phyloP scores from a whole-genome alignment of 495 filamentous ascomycete species.

The Daldinia concentrica region DNA sequence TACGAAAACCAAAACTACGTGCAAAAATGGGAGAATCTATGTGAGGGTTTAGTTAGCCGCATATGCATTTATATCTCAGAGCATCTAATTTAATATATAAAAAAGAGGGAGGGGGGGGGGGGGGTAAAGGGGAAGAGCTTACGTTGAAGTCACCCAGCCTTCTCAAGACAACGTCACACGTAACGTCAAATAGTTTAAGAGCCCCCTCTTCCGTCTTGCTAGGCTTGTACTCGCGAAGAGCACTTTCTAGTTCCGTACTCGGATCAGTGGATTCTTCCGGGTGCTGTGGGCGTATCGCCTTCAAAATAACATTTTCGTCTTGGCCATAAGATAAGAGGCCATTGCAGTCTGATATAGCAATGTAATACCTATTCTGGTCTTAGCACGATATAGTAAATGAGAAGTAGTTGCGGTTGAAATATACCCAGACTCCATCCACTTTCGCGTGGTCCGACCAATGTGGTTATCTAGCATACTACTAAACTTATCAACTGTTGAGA shows the following conservation, averaged over 20 bases:
- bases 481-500: constrained; percentile 60
- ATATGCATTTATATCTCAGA: background rate
- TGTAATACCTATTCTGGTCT: constrained; percentile 63
- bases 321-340: constrained; percentile 53
- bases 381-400: constrained; percentile 64
- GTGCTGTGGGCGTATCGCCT: constrained; percentile 38
- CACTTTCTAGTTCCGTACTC: constrained; percentile 5
- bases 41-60: constrained; percentile 2
- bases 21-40: constrained; percentile 69
- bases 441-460: constrained; percentile 63
- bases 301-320: constrained; percentile 50
- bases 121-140: constrained; percentile 3
- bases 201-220: constrained; percentile 30
- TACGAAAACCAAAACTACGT: constrained; percentile 75
- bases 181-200: constrained; percentile 41
- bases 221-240: constrained; percentile 15
- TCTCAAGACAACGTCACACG: constrained; percentile 63
- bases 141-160: constrained; percentile 67
- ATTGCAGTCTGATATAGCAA: constrained; percentile 59
- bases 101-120: too few relatives aligned
- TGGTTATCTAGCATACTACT: constrained; percentile 64
- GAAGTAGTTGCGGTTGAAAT: constrained; percentile 56
- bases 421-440: constrained; percentile 72
- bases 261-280: constrained; percentile 28
- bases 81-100: too few relatives aligned